These are phyloP conservation scores for Alternaria ethzedia DNA, from an alignment of 2,329 filamentous ascomycete genomes.

Conservation along the genomic window DNA sequence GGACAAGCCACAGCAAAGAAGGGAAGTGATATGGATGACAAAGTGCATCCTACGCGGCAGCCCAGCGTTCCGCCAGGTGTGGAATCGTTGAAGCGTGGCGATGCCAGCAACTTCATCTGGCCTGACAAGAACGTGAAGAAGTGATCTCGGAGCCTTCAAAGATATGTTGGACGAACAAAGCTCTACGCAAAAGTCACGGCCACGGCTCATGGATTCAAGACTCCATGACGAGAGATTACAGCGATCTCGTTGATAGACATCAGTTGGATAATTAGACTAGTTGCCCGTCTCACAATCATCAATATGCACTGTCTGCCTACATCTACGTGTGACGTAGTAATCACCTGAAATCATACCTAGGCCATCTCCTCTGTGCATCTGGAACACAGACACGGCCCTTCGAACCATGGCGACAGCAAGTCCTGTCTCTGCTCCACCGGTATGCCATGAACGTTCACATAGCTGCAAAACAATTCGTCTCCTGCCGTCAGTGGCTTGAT, in stretches of 20 bases:
- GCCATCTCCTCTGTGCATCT: conserved; percentile 10
- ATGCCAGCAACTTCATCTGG: not conserved
- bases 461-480: conserved; percentile 24
- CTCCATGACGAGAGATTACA: not conserved
- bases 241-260: not conserved
- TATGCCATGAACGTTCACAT: conserved; percentile 10
- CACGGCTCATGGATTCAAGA: not conserved
- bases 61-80: conserved; percentile 2
- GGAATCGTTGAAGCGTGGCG: not conserved
- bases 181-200: not conserved
- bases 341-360: not conserved
- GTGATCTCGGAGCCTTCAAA: not conserved
- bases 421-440: conserved; percentile 5
- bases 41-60: not conserved
- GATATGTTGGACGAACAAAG: not conserved
- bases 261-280: not conserved
- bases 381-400: conserved; percentile 14
- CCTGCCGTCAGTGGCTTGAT: not conserved
- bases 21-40: not conserved
- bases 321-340: not conserved
- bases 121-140: not conserved
- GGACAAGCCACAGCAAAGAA: not conserved
- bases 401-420: conserved; percentile 24
- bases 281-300: not conserved
- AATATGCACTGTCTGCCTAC: not conserved